A percentile compares a stretch with the other conserved stretches of the same genome.
Conservation (phyloP, 257 asterid species). For the Asclepias syriaca region DNA sequence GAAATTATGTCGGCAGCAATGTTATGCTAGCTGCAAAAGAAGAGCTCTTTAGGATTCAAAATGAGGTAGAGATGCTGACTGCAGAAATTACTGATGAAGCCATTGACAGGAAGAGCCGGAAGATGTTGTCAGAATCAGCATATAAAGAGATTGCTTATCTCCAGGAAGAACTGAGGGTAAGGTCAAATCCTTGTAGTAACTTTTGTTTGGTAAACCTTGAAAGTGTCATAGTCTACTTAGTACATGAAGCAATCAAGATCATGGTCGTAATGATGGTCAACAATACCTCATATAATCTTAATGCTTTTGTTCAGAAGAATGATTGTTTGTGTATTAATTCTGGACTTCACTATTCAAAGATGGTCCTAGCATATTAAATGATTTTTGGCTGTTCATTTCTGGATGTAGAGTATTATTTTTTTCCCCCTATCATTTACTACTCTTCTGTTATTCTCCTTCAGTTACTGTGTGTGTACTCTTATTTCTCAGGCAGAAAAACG, state of each 20-base stretch:
- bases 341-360: neutral
- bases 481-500: constrained; percentile 73
- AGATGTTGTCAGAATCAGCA: constrained; percentile 53
- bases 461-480: constrained; percentile 17
- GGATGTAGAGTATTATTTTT: neutral
- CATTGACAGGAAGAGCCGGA: constrained; percentile 69
- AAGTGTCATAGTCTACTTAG: neutral
- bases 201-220: neutral
- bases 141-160: constrained; percentile 79
- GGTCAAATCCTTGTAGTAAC: constrained; percentile 15
- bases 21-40: constrained; percentile 97
- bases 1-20: constrained; percentile 96
- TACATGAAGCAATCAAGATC: neutral
- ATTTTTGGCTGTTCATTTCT: constrained; percentile 4
- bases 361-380: neutral
- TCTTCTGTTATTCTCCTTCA: neutral
- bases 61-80: constrained; percentile 68
- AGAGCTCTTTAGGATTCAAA: constrained; percentile 74
- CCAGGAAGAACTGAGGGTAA: constrained; percentile 83
- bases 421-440: neutral
- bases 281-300: neutral
- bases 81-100: constrained; percentile 86
- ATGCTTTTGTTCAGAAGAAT: neutral
- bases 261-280: neutral
- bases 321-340: neutral